Base-by-base conservation (phyloP, 139 green algal species). In the Chlamydomonas incerta region DNA sequence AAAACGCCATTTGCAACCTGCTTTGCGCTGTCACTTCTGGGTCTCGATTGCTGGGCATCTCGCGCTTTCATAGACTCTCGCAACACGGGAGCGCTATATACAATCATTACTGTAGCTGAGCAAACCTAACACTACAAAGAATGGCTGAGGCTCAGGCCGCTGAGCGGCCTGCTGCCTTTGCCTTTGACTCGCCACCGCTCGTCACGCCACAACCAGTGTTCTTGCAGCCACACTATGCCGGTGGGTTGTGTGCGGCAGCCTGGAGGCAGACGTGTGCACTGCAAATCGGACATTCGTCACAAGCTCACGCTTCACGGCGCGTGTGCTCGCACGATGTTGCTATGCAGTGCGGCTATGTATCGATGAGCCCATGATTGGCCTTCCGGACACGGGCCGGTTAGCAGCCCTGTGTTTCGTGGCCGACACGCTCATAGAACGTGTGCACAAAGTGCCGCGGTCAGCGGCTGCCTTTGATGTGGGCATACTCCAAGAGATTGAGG, bases 351-450 rank as follows among this genome's bases (percentile, higher is more conserved):
- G 76, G 17, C 37, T 90, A 15, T 87, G 83, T 62, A 80, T 94
- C 10, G 88, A 92, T n/a, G 47, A 89, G 63, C 91, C 86, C 26
- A 73, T 94, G 28, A 50, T 90, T 11, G 29, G 79, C 20, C 20
- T 72, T 13, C 55, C 81, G 11, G 85, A 91, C 68, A 41, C 81
- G 35, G 41, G 71, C 2, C 75, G 84, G 23, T 81, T 94, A 9
- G 73, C 90, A 31, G 52, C 80, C 13, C 81, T 92, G 24, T 91
- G 88, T 63, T 71, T 87, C 28, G 80, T 63, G 10, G 83, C 85
- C 28, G 91, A 94, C 66, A 84, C 81, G 23, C 24, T 87, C 21
- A 88, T 91, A 47, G 91, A 94, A 69, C 84, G 91, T 1, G 81
- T 89, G 46, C 83, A 88, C 21, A 91, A 91, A 58, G 72, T 94